A percentile compares a stretch with the other conserved stretches of the same genome.
Conservation (phyloP, 208 protist species). For the Leishmania major region DNA sequence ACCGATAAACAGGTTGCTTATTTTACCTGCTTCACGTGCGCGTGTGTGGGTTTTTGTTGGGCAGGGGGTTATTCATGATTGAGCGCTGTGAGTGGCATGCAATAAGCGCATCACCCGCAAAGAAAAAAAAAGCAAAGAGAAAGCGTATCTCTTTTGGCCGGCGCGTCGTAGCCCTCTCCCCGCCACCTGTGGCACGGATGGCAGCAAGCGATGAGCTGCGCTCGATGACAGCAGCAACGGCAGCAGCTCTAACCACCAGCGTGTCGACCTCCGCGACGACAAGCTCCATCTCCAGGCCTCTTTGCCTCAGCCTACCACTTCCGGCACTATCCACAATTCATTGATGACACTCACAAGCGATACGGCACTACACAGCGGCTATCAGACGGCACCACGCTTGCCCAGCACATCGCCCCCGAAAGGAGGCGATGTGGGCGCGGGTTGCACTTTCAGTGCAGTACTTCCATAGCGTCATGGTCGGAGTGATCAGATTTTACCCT, state of each 20-base stretch:
- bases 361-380: background rate
- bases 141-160: background rate
- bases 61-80: background rate
- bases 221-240: background rate
- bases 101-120: background rate
- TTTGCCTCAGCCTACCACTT: background rate
- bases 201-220: background rate
- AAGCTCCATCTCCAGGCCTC: background rate
- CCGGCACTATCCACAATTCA: background rate
- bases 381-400: conserved; percentile 11
- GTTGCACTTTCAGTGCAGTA: conserved; percentile 10
- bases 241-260: background rate
- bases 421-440: background rate
- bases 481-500: conserved; percentile 61
- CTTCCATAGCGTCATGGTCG: conserved; percentile 34
- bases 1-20: background rate
- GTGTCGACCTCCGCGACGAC: background rate
- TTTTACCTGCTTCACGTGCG: background rate
- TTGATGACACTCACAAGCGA: background rate
- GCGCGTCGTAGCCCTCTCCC: background rate
- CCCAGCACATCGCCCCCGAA: background rate
- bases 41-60: too few relatives aligned
- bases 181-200: background rate
- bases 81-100: background rate
- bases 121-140: background rate